Evolutionary conservation across 2,329 filamentous ascomycete species (phyloP).

Genomic region (Talaromyces pinophilus): DNA sequence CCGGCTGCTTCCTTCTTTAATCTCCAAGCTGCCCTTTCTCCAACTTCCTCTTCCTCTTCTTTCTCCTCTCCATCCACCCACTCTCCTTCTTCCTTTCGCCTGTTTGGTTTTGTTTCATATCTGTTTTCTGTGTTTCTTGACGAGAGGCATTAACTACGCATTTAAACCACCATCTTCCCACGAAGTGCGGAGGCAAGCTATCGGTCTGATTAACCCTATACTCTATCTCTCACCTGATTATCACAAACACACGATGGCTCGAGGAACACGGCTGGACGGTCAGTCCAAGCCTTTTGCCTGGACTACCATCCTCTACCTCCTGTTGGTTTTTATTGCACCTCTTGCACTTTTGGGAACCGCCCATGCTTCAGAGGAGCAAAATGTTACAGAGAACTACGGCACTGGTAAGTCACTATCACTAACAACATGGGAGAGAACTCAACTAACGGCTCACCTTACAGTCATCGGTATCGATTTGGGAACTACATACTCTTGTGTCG

Average conservation of each 20-base stretch:
- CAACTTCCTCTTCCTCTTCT: constrained; percentile 24
- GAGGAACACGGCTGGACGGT: constrained; percentile 59
- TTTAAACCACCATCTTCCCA: constrained; percentile 20
- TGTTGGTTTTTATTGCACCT: constrained; percentile 81
- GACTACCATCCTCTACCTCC: constrained; percentile 88
- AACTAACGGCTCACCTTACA: constrained; percentile 28
- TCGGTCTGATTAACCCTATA: background rate
- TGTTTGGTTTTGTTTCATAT: constrained; percentile 14
- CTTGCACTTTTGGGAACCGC: constrained; percentile 78
- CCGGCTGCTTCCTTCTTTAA: constrained; percentile 22
- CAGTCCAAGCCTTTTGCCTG: constrained; percentile 75
- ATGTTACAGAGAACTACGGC: constrained; percentile 70
- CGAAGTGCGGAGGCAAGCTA: constrained; percentile 12
- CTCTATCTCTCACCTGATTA: background rate
- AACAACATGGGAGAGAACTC: background rate
- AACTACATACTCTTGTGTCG: constrained; percentile 84
- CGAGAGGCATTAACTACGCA: constrained; percentile 14
- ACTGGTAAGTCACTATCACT: constrained; percentile 53
- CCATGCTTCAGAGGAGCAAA: constrained; percentile 69
- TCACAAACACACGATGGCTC: constrained; percentile 53
- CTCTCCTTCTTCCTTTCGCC: constrained; percentile 21
- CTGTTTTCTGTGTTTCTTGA: constrained; percentile 6
- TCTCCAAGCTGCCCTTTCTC: constrained; percentile 25
- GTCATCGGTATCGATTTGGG: constrained; percentile 96
- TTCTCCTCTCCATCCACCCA: constrained; percentile 24